A percentile compares a stretch with the other conserved stretches of the same genome.
These are phyloP conservation scores for Entomortierella beljakovae DNA, from an alignment of 192 early-diverging fungal genomes.

Conservation along the genomic window DNA sequence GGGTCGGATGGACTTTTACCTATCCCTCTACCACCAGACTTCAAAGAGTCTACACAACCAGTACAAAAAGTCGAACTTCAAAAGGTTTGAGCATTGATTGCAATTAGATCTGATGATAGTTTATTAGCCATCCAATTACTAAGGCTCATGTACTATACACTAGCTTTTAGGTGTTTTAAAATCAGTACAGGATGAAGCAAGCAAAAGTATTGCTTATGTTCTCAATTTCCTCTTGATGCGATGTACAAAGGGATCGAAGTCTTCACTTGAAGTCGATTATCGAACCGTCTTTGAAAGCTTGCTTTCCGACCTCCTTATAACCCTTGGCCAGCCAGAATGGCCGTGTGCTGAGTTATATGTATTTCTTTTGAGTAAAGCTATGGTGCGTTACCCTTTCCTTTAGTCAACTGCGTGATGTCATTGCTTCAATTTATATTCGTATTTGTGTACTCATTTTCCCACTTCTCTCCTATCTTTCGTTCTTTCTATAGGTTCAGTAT, in stretches of 20 bases:
- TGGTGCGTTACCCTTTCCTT: too few species aligned
- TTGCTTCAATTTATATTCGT: too few species aligned
- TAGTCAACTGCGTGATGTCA: too few species aligned
- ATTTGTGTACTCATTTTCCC: too few species aligned
- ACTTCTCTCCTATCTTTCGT: background rate
- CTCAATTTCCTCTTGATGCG: constrained; percentile 55
- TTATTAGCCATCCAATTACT: background rate
- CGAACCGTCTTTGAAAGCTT: constrained; percentile 75
- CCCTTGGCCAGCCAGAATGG: constrained; percentile 91
- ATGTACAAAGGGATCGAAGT: constrained; percentile 58
- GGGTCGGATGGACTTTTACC: constrained; percentile 12
- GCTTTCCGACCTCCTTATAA: constrained; percentile 75
- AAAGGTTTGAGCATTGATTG: constrained; percentile 18
- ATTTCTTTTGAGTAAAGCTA: constrained; percentile 72
- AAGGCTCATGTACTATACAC: background rate
- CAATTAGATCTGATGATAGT: background rate
- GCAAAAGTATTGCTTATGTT: constrained; percentile 26
- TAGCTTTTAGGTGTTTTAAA: constrained; percentile 16
- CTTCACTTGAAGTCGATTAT: constrained; percentile 78
- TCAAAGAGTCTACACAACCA: constrained; percentile 7
- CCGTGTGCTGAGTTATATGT: constrained; percentile 84
- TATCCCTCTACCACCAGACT: background rate
- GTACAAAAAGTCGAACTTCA: constrained; percentile 21
- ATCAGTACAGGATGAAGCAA: constrained; percentile 4
- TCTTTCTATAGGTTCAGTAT: constrained; percentile 58